Evolutionary conservation across 2,329 filamentous ascomycete species (phyloP), one percentile per base, ranked within the genome.

Genomic region (Aspergillus phoenicis): DNA sequence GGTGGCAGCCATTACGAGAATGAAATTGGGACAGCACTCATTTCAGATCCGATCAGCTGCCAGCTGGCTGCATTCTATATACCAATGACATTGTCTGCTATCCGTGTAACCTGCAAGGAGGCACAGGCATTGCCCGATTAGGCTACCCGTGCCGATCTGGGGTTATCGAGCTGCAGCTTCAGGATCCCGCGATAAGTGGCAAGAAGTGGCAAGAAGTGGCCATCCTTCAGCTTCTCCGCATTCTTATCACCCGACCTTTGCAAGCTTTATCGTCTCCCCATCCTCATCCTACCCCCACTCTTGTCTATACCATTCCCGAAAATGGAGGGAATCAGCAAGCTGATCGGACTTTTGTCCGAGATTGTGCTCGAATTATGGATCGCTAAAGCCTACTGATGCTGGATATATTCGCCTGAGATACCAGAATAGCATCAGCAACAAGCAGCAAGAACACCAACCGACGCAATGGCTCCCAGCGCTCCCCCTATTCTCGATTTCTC

Each of bases 401-500:
- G 24, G 26, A 56, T 47, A 56, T 43, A 56, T 43, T 43, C 38
- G 6, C 30, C 39, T 33, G 26, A 36, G 11, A 36, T 26, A 43
- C 54, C 24, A 4, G 13, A 30, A 5, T 24, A 45, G 24, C 8
- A 38, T 24, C 47, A 51, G 11, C 33, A 6, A 33, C 47, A 24
- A 45, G 4, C 22, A 13, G 5, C 33, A 36, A 36, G 10, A 36
- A 13, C 20, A 28, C 2, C 1, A 20, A 20, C 10, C 26, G 17
- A 41, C 64, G 61, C 17, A 49, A 70, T 74, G 71, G 49, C 68
- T 49, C 59, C 71, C 49, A 26, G 64, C 15, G 73, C 72, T 17
- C 72, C 73, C 26, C 73, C 74, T 11, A 70, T 76, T 33, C 64
- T 76, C 22, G 72, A 76, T 51, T 75, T 76, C 53, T 71, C 72